Evolutionary conservation across 345 rosid species (phyloP).

Genomic region (Populus euphratica): DNA sequence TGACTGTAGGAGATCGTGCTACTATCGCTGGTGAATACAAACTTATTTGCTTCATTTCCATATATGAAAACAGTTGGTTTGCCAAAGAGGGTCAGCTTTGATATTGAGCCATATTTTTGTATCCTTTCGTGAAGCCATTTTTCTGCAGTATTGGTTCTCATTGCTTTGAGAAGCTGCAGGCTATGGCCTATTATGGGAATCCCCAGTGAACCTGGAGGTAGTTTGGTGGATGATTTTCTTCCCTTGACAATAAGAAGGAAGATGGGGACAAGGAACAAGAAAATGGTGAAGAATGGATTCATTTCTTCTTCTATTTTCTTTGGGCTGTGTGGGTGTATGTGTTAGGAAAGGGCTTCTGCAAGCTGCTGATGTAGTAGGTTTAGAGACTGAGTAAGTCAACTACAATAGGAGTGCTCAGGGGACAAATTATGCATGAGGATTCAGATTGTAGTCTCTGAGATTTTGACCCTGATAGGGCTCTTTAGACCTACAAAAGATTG

Average conservation of each 20-base stretch:
- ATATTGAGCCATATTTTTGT: conserved; percentile 42
- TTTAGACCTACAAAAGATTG: too few species aligned
- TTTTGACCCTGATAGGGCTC: too few species aligned
- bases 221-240: conserved; percentile 20
- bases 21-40: conserved; percentile 38
- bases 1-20: conserved; percentile 27
- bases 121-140: conserved; percentile 37
- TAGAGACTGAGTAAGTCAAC: too few species aligned
- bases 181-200: conserved; percentile 55
- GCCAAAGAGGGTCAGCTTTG: conserved; percentile 46
- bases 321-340: not conserved
- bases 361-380: too few species aligned
- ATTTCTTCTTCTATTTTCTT: too few species aligned
- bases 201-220: conserved; percentile 60
- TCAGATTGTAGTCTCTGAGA: too few species aligned
- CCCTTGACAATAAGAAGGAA: conserved; percentile 22
- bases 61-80: conserved; percentile 41
- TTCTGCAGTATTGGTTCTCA: conserved; percentile 46
- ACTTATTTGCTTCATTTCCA: conserved; percentile 55
- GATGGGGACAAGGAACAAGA: conserved; percentile 25
- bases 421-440: too few species aligned
- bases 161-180: conserved; percentile 36
- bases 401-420: too few species aligned
- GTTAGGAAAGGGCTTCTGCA: too few species aligned
- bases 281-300: conserved; percentile 13